Conservation (phyloP, 1,139 yeast genomes). For the Zygosaccharomyces pseudobailii region DNA sequence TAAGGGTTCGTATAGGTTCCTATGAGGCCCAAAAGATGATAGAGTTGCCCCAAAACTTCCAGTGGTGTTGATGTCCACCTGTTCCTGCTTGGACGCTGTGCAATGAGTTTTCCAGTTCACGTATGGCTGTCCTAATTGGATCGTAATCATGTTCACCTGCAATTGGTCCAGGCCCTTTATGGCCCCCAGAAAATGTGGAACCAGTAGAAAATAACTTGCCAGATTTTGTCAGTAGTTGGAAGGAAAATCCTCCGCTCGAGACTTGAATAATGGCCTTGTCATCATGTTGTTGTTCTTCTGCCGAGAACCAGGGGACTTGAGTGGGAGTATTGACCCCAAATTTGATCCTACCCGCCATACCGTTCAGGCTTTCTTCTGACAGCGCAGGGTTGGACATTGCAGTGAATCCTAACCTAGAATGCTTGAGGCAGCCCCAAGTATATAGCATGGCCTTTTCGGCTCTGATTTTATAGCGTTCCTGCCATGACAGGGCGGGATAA, state of each 20-base stretch:
- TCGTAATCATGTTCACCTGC: constrained; percentile 34
- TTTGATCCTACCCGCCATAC: constrained; percentile 31
- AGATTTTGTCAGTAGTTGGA: constrained; percentile 50
- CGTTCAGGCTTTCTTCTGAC: constrained; percentile 24
- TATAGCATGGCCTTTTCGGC: constrained; percentile 42
- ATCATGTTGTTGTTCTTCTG: constrained; percentile 29
- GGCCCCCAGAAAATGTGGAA: constrained; percentile 43
- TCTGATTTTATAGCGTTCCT: constrained; percentile 44
- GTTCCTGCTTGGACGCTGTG: constrained; percentile 14
- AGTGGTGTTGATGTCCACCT: constrained; percentile 18
- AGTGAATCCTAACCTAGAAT: constrained; percentile 56
- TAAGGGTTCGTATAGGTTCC: constrained; percentile 25
- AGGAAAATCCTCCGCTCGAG: constrained; percentile 65
- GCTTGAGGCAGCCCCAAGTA: constrained; percentile 59
- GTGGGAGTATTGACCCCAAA: constrained; percentile 44
- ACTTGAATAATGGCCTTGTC: constrained; percentile 47
- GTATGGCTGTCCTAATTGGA: constrained; percentile 28
- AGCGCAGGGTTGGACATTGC: constrained; percentile 34
- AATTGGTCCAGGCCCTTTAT: constrained; percentile 36
- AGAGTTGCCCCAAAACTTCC: constrained; percentile 24
- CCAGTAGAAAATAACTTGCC: constrained; percentile 58
- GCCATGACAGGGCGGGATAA: constrained; percentile 43
- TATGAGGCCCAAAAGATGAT: constrained; percentile 23
- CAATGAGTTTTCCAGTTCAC: constrained; percentile 20
- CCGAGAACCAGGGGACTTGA: constrained; percentile 34